phyloP scores from a whole-genome alignment of 1,284 basidiomycete genomes.

The Trichosporon sp. region DNA sequence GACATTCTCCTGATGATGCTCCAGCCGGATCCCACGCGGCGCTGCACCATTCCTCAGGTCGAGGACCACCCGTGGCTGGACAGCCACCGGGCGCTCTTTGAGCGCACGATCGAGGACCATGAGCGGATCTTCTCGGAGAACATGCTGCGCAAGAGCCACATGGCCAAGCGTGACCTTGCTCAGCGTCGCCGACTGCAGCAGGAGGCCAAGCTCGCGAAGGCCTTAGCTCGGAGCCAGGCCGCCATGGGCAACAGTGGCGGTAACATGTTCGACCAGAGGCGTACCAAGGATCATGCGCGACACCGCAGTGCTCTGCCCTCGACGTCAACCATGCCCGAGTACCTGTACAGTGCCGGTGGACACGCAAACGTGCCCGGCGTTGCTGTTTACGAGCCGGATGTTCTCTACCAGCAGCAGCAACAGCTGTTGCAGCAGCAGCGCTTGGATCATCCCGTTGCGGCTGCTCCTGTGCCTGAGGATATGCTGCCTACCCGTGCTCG shows the following conservation, averaged over 20 bases:
- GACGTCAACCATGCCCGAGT: slow-evolving; percentile 44
- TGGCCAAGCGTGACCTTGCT: slow-evolving; percentile 61
- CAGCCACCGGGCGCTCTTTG: slow-evolving; percentile 63
- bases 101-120: slow-evolving; percentile 67
- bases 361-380: background rate
- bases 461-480: background rate
- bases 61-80: slow-evolving; percentile 82
- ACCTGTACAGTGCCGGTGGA: slow-evolving; percentile 33
- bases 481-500: background rate
- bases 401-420: background rate
- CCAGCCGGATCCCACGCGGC: slow-evolving; percentile 70
- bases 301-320: slow-evolving; percentile 51
- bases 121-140: slow-evolving; percentile 76
- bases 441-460: background rate
- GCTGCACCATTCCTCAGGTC: slow-evolving; percentile 68
- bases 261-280: slow-evolving; percentile 30
- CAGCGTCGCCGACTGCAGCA: slow-evolving; percentile 40
- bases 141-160: slow-evolving; percentile 73
- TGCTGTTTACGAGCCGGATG: background rate
- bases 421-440: background rate
- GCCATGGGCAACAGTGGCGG: slow-evolving; percentile 22
- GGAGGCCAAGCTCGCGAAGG: slow-evolving; percentile 33
- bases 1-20: slow-evolving; percentile 77
- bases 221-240: slow-evolving; percentile 36
- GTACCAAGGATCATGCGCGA: slow-evolving; percentile 28